Conservation (phyloP, 2,329 filamentous ascomycete species). For the Alternaria angustiovoidea region DNA sequence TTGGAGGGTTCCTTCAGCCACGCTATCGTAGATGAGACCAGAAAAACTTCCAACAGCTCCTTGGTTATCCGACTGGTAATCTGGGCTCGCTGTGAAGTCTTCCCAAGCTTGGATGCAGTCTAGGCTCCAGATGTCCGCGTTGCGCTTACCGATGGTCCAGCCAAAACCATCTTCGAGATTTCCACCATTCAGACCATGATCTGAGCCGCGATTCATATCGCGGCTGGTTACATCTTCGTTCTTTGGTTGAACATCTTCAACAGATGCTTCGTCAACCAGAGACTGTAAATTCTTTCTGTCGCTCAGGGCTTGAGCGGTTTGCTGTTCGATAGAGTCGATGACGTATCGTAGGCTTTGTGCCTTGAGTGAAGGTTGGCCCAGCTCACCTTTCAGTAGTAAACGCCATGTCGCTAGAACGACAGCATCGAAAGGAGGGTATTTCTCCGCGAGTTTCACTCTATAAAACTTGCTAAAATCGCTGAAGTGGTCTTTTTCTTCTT, state of each 20-base stretch:
- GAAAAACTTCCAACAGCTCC: neutral
- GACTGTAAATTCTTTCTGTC: neutral
- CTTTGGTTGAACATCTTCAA: too few species aligned
- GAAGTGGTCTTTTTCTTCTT: neutral
- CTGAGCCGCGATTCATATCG: neutral
- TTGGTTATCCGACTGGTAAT: neutral
- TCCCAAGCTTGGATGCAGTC: neutral
- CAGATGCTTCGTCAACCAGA: rapidly evolving
- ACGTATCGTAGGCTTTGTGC: neutral
- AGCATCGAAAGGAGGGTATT: neutral
- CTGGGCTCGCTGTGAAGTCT: neutral
- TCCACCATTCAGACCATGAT: too few species aligned
- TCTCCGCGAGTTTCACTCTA: neutral
- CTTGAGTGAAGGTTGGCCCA: neutral
- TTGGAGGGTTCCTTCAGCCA: neutral
- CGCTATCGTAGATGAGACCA: neutral
- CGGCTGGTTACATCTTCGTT: neutral
- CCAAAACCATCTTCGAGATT: neutral
- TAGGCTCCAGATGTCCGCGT: neutral
- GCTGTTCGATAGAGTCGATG: neutral
- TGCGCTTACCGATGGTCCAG: neutral
- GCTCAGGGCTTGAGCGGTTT: rapidly evolving
- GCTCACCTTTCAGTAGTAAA: neutral
- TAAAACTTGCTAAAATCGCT: neutral
- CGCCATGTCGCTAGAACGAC: neutral